phyloP scores from a whole-genome alignment of 192 early-diverging fungal genomes.

The Linnemannia elongata region DNA sequence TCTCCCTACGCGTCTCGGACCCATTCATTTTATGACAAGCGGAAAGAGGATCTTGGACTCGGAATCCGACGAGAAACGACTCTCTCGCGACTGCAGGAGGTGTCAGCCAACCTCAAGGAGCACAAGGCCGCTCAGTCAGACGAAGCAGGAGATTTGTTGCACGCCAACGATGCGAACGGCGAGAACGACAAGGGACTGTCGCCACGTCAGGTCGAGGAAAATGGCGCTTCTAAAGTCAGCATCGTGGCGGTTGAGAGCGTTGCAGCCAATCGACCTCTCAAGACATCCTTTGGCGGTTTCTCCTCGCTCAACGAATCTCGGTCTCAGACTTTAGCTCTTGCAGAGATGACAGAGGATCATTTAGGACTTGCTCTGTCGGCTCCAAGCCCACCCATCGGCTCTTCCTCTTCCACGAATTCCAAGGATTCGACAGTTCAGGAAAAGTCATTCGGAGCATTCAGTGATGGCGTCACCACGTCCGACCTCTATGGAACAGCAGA shows the following conservation, averaged over 20 bases:
- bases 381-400: neutral
- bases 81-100: constrained; percentile 25
- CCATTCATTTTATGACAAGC: constrained; percentile 17
- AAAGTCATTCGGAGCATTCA: constrained; percentile 1
- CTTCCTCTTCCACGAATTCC: neutral
- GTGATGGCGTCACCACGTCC: constrained; percentile 11
- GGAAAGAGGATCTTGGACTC: neutral
- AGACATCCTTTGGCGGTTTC: constrained; percentile 46
- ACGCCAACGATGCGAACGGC: neutral
- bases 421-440: constrained; percentile 6
- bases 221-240: neutral
- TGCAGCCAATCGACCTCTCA: neutral
- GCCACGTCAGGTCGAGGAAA: neutral
- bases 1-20: constrained; percentile 38
- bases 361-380: constrained; percentile 36
- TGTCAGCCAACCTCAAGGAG: constrained; percentile 2
- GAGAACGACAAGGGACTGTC: neutral
- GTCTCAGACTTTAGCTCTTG: constrained; percentile 29
- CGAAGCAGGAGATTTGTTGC: neutral
- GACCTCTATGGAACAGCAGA: constrained; percentile 12
- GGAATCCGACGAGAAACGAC: constrained; percentile 30
- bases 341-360: constrained; percentile 45
- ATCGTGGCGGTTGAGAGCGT: constrained; percentile 14
- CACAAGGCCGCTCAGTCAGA: constrained; percentile 1
- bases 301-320: constrained; percentile 35